phyloP scores from a whole-genome alignment of 768 basidiomycete species.

The Mycena galericulata region DNA sequence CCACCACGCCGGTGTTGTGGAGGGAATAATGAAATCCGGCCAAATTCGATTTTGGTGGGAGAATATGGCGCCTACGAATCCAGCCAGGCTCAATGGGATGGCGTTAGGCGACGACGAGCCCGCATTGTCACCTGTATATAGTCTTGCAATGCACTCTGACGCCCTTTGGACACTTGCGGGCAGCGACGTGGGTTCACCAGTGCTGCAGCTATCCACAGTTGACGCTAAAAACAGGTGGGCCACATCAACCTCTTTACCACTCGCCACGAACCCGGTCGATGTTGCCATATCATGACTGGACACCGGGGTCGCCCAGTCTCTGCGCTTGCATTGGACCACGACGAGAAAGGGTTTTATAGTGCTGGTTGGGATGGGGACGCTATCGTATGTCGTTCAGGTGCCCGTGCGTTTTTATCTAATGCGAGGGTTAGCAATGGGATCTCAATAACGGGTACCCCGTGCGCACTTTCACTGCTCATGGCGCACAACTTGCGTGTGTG shows the following conservation, averaged over 20 bases:
- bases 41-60: constrained; percentile 94
- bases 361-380: constrained; percentile 96
- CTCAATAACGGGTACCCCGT: constrained; percentile 88
- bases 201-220: constrained; percentile 33
- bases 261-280: constrained; percentile 89
- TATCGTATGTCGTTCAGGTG: constrained; percentile 63
- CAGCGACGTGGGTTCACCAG: constrained; percentile 71
- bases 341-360: constrained; percentile 89
- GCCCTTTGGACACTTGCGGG: constrained; percentile 94
- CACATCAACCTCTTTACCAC: constrained; percentile 93
- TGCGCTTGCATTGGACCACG: constrained; percentile 81
- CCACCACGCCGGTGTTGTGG: constrained; percentile 90
- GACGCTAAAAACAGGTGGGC: constrained; percentile 70
- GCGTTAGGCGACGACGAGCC: constrained; percentile 60
- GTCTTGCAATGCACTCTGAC: constrained; percentile 91
- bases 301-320: constrained; percentile 85
- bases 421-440: constrained; percentile 89
- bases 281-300: constrained; percentile 77
- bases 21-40: constrained; percentile 91
- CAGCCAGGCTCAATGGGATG: constrained; percentile 40
- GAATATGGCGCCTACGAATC: constrained; percentile 62
- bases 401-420: constrained; percentile 29
- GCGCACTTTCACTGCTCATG: constrained; percentile 84
- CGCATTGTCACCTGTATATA: constrained; percentile 82
- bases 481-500: constrained; percentile 86